Evolutionary conservation across 352 stramenopile species (phyloP).

Genomic region (Phytophthora vignae): DNA sequence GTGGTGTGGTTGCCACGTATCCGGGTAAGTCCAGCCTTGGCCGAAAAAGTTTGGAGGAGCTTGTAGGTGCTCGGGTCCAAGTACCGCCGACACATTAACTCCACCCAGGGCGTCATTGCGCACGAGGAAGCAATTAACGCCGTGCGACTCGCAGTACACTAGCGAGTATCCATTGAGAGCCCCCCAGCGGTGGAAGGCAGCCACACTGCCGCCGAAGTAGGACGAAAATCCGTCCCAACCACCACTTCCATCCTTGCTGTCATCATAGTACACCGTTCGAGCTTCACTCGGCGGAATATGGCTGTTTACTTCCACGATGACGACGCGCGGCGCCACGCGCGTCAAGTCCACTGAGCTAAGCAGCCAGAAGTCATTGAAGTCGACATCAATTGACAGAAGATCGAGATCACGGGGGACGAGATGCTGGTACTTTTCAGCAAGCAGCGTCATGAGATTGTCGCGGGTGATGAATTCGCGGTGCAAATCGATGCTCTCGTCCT

Average conservation of each 20-base stretch:
- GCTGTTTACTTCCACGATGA: conserved; percentile 73
- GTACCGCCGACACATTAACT: conserved; percentile 48
- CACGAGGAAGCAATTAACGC: conserved; percentile 81
- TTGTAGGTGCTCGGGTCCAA: conserved; percentile 48
- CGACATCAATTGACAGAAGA: conserved; percentile 73
- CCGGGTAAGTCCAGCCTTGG: conserved; percentile 60
- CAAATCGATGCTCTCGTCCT: conserved; percentile 57
- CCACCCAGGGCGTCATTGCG: conserved; percentile 51
- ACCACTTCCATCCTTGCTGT: conserved; percentile 31
- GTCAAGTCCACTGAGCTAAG: conserved; percentile 56
- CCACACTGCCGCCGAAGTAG: conserved; percentile 73
- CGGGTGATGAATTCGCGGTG: conserved; percentile 66
- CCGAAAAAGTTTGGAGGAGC: conserved; percentile 75
- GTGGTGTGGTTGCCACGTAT: conserved; percentile 43
- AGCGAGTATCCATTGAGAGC: conserved; percentile 59
- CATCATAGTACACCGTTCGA: conserved; percentile 57
- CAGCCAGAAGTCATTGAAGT: conserved; percentile 85
- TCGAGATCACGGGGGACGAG: conserved; percentile 59
- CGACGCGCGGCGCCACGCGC: conserved; percentile 55
- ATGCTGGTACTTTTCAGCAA: conserved; percentile 43
- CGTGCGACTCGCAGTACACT: conserved; percentile 83
- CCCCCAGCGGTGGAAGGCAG: conserved; percentile 56
- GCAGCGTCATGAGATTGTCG: conserved; percentile 69
- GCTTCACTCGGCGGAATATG: conserved; percentile 58
- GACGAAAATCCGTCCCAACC: conserved; percentile 58